These are phyloP conservation scores for Solanum hybrid DNA, from an alignment of 305 asterid genomes.

Conservation along the genomic window DNA sequence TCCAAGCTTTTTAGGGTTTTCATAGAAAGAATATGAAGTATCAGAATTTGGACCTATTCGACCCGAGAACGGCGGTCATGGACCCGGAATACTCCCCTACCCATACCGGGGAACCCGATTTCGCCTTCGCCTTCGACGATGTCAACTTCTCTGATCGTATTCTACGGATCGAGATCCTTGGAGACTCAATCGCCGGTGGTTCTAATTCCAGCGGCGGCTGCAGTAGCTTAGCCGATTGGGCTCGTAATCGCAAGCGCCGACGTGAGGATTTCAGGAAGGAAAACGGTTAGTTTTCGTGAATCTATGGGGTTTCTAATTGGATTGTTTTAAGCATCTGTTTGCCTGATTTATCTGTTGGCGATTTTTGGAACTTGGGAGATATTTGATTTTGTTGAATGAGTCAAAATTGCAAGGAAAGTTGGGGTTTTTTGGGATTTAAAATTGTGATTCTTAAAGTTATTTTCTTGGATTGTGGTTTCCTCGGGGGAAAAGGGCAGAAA, in stretches of 20 bases:
- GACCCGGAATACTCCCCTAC: slow-evolving; percentile 17
- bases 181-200: neutral
- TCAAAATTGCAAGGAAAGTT: neutral
- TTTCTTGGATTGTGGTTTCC: neutral
- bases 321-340: neutral
- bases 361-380: neutral
- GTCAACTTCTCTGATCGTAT: slow-evolving; percentile 20
- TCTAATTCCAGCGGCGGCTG: neutral
- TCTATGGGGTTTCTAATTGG: neutral
- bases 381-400: neutral
- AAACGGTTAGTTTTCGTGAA: slow-evolving; percentile 29
- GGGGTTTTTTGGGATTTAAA: neutral
- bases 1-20: slow-evolving; percentile 5
- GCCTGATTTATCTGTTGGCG: neutral
- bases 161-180: slow-evolving; percentile 12
- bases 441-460: neutral
- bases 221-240: slow-evolving; percentile 44
- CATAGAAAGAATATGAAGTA: neutral
- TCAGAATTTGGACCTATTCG: slow-evolving; percentile 15
- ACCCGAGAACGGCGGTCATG: slow-evolving; percentile 16
- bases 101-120: slow-evolving; percentile 6
- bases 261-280: slow-evolving; percentile 59
- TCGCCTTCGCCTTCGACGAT: slow-evolving; percentile 21
- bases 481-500: neutral
- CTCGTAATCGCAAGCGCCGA: slow-evolving; percentile 71